phyloP scores from a whole-genome alignment of 768 basidiomycete species.

The Xerocomus spinulosus region DNA sequence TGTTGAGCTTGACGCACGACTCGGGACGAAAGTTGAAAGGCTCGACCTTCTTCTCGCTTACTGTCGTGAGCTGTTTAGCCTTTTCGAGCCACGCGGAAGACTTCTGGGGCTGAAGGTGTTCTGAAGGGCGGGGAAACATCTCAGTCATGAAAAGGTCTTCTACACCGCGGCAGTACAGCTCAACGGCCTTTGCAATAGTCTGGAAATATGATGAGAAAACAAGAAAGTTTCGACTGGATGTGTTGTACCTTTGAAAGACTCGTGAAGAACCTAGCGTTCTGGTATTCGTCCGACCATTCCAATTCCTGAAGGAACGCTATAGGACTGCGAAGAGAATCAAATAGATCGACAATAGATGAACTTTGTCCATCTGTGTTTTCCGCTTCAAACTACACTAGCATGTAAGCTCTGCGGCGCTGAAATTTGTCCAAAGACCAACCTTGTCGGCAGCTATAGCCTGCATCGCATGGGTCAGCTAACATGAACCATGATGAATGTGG shows the following conservation, averaged over 20 bases:
- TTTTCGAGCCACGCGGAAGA: conserved; percentile 87
- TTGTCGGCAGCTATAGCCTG: conserved; percentile 82
- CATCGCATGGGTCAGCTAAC: conserved; percentile 7
- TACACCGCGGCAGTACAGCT: conserved; percentile 84
- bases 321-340: conserved; percentile 89
- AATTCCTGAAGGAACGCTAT: conserved; percentile 84
- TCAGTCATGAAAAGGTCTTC: conserved; percentile 91
- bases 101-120: conserved; percentile 79
- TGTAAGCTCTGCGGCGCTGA: too few relatives aligned
- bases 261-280: conserved; percentile 87
- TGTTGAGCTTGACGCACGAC: conserved; percentile 97
- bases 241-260: conserved; percentile 72
- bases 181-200: conserved; percentile 89
- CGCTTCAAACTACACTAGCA: conserved; percentile 60
- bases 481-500: not conserved
- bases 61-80: conserved; percentile 67
- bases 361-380: conserved; percentile 80
- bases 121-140: conserved; percentile 83
- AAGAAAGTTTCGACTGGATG: not conserved
- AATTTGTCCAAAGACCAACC: conserved; percentile 44
- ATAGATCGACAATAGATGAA: conserved; percentile 96
- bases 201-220: conserved; percentile 29
- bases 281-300: conserved; percentile 88
- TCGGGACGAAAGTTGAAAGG: conserved; percentile 93
- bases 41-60: conserved; percentile 87